phyloP scores from a whole-genome alignment of 2,329 filamentous ascomycete species.

The Colletotrichum navitas region DNA sequence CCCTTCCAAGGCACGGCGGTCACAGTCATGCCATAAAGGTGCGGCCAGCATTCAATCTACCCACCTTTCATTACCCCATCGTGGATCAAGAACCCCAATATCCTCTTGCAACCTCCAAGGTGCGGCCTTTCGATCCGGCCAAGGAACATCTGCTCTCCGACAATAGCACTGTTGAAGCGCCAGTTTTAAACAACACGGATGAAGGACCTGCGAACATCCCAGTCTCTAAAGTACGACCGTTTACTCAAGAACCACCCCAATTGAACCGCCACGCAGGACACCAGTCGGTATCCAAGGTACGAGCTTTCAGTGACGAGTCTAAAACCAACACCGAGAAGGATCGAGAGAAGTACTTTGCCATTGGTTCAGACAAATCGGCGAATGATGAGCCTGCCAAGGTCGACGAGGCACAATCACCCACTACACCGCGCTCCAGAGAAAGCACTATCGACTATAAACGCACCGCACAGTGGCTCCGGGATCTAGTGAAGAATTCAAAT shows the following conservation, averaged over 20 bases:
- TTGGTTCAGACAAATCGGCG: constrained; percentile 30
- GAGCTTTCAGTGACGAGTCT: constrained; percentile 24
- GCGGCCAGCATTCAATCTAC: constrained; percentile 45
- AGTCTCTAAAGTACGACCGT: constrained; percentile 32
- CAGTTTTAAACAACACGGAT: neutral
- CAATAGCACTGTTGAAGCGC: neutral
- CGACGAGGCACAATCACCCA: constrained; percentile 38
- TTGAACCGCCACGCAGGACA: constrained; percentile 39
- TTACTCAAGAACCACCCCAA: constrained; percentile 22
- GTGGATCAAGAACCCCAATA: constrained; percentile 19
- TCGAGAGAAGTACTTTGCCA: constrained; percentile 9
- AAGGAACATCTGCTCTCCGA: constrained; percentile 16
- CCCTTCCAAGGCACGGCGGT: constrained; percentile 41
- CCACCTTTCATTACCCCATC: constrained; percentile 33
- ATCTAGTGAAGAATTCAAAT: constrained; percentile 48
- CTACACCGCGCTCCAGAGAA: constrained; percentile 45
- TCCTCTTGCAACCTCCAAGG: constrained; percentile 43
- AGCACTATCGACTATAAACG: constrained; percentile 51
- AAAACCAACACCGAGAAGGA: neutral
- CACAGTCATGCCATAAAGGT: constrained; percentile 47
- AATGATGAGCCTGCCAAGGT: constrained; percentile 15
- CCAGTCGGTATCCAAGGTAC: constrained; percentile 29
- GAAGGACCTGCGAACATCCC: constrained; percentile 5
- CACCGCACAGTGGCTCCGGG: constrained; percentile 52
- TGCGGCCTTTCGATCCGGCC: constrained; percentile 41